Base-by-base conservation (phyloP, 2,329 filamentous ascomycete genomes). In the Trichoderma oligosporum region DNA sequence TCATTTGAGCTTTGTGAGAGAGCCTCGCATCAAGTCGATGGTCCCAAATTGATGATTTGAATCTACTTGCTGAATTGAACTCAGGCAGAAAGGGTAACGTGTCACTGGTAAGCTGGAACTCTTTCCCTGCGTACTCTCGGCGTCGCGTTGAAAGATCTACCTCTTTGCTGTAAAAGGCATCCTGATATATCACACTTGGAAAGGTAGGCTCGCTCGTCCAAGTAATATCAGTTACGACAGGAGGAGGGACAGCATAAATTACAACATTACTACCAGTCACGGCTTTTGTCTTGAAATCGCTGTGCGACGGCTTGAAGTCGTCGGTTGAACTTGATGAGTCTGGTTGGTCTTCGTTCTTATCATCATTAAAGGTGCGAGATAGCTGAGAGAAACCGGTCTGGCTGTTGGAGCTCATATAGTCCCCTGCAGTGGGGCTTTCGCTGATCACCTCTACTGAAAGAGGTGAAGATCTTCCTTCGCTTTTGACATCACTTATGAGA, bases 51-150 rank as follows among this genome's bases (percentile, higher is more conserved):
- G 16, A 22, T 4, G 24, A 36, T n/a, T n/a, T n/a, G 18, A 44
- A 7, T n/a, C 56, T 61, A 7, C 82, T 85, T 5, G 76, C 80
- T 2, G 82, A 73, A 66, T 95, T 85, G 63, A 97, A 97, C 0
- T 82, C 76, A 0, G 91, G 89, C 2, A 97, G 81, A 71, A 85
- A 96, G 0, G 89, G 89, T 7, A 95, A 68, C 1, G 87, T 89
- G 54, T 81, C 84, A 59, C 91, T 87, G 65, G 85, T 82, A 6
- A 97, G 74, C 58, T 84, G 87, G 68, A 95, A 97, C 64, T 95
- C 89, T 63, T 85, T 85, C 3, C 93, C 93, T 6, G 89, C 93
- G 73, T 96, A 97, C 71, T 96, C 91, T 53, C 90, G 81, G 29
- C 80, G 73, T 53, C 87, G 82, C 36, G 86, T 80, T 11, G 92